Evolutionary conservation across 257 asterid species (phyloP).

Genomic region (Phtheirospermum japonicum): DNA sequence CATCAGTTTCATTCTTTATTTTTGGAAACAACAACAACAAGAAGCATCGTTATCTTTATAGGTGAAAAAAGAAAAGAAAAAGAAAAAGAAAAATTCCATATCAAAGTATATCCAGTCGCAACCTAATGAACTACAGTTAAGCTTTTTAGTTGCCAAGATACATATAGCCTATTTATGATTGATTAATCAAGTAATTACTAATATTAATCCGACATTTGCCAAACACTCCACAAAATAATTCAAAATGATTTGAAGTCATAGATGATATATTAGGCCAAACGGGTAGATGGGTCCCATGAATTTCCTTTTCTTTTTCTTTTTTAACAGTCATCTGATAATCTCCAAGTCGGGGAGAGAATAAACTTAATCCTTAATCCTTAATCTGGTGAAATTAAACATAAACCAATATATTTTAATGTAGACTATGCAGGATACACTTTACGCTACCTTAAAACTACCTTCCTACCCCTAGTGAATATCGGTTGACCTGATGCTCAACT

Average conservation of each 20-base stretch:
- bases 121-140: too few relatives aligned
- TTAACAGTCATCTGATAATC: too few relatives aligned
- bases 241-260: background rate
- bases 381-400: constrained; percentile 15
- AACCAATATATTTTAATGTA: background rate
- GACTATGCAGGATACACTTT: background rate
- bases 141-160: background rate
- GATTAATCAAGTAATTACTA: constrained; percentile 5
- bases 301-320: too few relatives aligned
- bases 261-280: constrained; percentile 26
- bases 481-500: too few relatives aligned
- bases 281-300: constrained; percentile 24
- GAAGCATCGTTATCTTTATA: too few relatives aligned
- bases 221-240: constrained; percentile 26
- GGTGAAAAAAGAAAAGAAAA: too few relatives aligned
- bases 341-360: too few relatives aligned
- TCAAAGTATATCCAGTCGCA: too few relatives aligned
- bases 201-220: constrained; percentile 31
- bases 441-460: constrained; percentile 24
- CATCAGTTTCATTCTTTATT: too few relatives aligned
- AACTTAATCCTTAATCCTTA: constrained; percentile 20
- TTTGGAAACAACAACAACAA: too few relatives aligned
- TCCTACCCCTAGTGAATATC: background rate
- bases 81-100: too few relatives aligned
- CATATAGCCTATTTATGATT: background rate